phyloP scores from a whole-genome alignment of 345 rosid species.

The Corymbia maculata region DNA sequence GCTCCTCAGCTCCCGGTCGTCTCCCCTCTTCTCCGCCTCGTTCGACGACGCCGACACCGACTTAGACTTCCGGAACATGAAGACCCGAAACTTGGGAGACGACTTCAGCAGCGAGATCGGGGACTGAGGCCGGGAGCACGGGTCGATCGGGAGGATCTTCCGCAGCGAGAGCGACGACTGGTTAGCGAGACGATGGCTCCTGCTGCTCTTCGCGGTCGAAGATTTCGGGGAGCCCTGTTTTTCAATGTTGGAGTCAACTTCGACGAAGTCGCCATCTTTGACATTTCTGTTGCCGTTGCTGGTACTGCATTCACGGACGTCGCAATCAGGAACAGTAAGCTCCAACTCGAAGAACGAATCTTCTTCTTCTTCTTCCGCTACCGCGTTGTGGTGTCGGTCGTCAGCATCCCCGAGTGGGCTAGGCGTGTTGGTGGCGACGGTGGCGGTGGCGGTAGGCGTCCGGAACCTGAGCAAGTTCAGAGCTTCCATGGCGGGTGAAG shows the following conservation, averaged over 20 bases:
- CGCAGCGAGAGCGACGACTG: constrained; percentile 3
- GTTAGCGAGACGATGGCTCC: neutral
- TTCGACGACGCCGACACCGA: constrained; percentile 9
- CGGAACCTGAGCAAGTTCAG: constrained; percentile 53
- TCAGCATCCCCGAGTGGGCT: neutral
- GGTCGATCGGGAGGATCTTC: constrained; percentile 65
- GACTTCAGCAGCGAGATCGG: constrained; percentile 57
- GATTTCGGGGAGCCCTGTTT: neutral
- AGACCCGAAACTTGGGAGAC: constrained; percentile 46
- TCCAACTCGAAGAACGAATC: constrained; percentile 88
- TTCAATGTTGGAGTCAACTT: neutral
- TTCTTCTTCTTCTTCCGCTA: constrained; percentile 48
- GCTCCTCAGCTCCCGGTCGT: constrained; percentile 1
- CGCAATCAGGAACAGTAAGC: constrained; percentile 43
- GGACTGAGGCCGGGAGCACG: constrained; percentile 41
- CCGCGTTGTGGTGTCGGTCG: neutral
- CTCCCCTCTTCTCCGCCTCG: constrained; percentile 5
- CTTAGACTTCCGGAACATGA: constrained; percentile 41
- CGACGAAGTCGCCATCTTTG: neutral
- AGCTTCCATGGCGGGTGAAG: constrained; percentile 42
- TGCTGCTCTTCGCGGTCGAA: neutral
- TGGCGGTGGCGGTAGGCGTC: constrained; percentile 22
- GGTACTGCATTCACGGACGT: constrained; percentile 3
- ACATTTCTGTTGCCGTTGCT: constrained; percentile 1
- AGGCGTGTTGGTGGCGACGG: neutral